A percentile compares a stretch with the other conserved stretches of the same genome.
phyloP scores from a whole-genome alignment of 2,329 filamentous ascomycete genomes.

The Pyrenochaeta sp. region DNA sequence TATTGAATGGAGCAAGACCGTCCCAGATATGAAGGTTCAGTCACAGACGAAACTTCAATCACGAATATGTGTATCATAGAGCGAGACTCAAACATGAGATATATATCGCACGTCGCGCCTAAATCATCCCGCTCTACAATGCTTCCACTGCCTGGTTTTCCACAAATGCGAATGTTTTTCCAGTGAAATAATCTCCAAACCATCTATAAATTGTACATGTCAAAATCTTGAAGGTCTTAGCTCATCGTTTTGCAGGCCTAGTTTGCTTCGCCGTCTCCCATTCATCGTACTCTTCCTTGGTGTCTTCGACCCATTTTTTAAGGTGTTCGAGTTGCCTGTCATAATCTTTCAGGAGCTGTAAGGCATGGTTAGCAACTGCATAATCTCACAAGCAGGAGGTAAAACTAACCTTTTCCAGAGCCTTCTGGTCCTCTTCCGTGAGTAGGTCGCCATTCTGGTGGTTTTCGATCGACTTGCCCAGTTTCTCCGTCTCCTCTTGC shows the following conservation, averaged over 20 bases:
- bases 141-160: conserved; percentile 20
- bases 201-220: conserved; percentile 21
- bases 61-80: too few relatives aligned
- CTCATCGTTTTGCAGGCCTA: conserved; percentile 34
- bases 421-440: conserved; percentile 74
- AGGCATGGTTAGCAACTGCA: conserved; percentile 20
- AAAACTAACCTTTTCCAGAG: conserved; percentile 74
- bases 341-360: conserved; percentile 79
- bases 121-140: conserved; percentile 6
- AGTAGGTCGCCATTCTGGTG: conserved; percentile 61
- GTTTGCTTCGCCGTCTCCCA: conserved; percentile 55
- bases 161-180: conserved; percentile 22
- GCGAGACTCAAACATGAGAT: background rate
- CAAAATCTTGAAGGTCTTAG: background rate
- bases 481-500: conserved; percentile 76
- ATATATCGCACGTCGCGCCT: background rate
- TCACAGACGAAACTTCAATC: too few relatives aligned
- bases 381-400: background rate
- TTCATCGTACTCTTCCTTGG: conserved; percentile 67
- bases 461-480: conserved; percentile 59
- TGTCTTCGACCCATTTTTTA: conserved; percentile 69
- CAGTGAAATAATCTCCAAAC: conserved; percentile 21
- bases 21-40: too few relatives aligned
- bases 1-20: background rate
- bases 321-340: conserved; percentile 80